Evolutionary conservation across 2,329 filamentous ascomycete species (phyloP).

Genomic region (Hymenoscyphus albidus): DNA sequence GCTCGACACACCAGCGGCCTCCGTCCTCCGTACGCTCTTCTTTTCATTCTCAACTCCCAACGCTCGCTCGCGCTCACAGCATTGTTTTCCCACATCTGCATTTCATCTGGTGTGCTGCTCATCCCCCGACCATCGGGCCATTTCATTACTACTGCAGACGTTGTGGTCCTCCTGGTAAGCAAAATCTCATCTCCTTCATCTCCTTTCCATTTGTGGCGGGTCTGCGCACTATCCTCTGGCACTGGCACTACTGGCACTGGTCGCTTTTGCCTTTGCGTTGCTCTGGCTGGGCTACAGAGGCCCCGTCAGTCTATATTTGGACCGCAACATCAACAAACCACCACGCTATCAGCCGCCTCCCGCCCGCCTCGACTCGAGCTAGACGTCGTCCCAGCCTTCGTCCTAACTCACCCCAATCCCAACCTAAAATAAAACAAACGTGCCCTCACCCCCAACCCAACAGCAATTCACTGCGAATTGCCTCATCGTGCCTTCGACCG

Average conservation of each 20-base stretch:
- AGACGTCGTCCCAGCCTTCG: conserved; percentile 5
- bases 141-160: not conserved
- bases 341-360: conserved; percentile 14
- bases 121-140: not conserved
- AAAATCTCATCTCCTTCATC: not conserved
- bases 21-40: not conserved
- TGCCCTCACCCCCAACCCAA: not conserved
- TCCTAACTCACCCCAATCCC: not conserved
- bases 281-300: not conserved
- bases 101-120: not conserved
- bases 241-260: too few species aligned
- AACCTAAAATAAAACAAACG: not conserved
- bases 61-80: not conserved
- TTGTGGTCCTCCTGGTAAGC: conserved; percentile 3
- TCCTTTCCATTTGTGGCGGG: conserved; percentile 2
- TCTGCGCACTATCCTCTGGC: not conserved
- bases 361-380: conserved; percentile 3
- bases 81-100: not conserved
- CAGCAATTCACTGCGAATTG: not conserved
- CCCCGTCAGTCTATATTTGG: conserved; percentile 19
- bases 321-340: conserved; percentile 21
- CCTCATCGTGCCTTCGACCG: not conserved
- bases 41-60: not conserved
- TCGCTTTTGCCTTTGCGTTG: not conserved
- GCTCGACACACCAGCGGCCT: too few species aligned